Evolutionary conservation across 768 basidiomycete species (phyloP).

Genomic region (Ramaria sp.): DNA sequence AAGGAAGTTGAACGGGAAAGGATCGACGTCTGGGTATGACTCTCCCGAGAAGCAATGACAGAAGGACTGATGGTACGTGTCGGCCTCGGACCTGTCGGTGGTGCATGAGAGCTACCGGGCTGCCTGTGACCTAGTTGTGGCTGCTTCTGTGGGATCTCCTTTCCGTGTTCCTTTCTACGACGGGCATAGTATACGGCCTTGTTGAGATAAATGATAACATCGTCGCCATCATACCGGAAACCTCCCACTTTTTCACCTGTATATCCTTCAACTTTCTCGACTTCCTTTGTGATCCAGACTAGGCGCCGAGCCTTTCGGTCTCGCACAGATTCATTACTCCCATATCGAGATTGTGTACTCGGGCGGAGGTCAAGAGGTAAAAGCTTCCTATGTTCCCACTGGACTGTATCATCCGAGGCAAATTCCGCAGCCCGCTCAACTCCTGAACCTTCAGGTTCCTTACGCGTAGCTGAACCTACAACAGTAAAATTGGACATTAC

Average conservation of each 20-base stretch:
- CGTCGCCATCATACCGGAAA: constrained; percentile 5
- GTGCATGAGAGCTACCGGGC: too few species aligned
- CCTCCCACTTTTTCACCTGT: constrained; percentile 5
- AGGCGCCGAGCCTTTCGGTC: background rate
- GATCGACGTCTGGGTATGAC: background rate
- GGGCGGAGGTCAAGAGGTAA: constrained; percentile 2
- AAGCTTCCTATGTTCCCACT: constrained; percentile 3
- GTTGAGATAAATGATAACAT: constrained; percentile 4
- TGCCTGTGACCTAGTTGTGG: too few species aligned
- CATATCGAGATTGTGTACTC: background rate
- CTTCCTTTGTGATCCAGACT: constrained; percentile 5
- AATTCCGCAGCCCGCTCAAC: background rate
- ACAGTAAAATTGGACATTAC: background rate
- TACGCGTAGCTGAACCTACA: constrained; percentile 6
- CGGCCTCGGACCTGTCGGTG: too few species aligned
- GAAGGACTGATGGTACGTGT: background rate
- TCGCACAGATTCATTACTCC: background rate
- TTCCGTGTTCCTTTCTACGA: too few species aligned
- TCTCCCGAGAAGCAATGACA: background rate
- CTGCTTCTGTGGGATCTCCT: too few species aligned
- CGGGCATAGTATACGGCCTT: background rate
- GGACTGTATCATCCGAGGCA: background rate
- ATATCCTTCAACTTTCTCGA: constrained; percentile 8
- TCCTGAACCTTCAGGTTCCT: background rate
- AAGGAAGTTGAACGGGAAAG: background rate